These are phyloP conservation scores for Suillus luteus DNA, from an alignment of 768 basidiomycete species.

Conservation along the genomic window DNA sequence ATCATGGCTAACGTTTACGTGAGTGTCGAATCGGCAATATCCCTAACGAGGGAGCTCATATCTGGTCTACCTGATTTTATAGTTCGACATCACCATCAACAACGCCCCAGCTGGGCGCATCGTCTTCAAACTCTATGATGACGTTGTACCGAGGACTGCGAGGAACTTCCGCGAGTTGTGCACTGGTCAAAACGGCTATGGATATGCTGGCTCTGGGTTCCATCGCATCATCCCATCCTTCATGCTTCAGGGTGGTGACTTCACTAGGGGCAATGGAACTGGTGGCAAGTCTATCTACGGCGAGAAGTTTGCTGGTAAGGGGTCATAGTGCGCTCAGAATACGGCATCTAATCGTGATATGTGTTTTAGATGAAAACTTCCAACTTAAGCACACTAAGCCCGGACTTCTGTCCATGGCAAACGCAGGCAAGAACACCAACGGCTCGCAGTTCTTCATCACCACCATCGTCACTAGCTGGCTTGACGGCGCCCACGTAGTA, in stretches of 20 bases:
- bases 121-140: conserved; percentile 85
- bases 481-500: conserved; percentile 84
- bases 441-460: conserved; percentile 93
- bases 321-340: conserved; percentile 11
- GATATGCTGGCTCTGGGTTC: conserved; percentile 70
- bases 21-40: conserved; percentile 10
- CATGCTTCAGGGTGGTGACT: conserved; percentile 93
- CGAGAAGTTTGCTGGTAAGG: conserved; percentile 61
- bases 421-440: conserved; percentile 81
- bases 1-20: conserved; percentile 24
- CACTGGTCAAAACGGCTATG: conserved; percentile 72
- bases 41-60: neutral
- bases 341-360: conserved; percentile 20
- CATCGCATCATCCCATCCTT: conserved; percentile 85
- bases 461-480: conserved; percentile 74
- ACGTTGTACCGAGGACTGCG: conserved; percentile 72
- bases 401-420: conserved; percentile 77
- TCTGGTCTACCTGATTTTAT: conserved; percentile 16
- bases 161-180: conserved; percentile 89
- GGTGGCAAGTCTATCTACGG: conserved; percentile 85
- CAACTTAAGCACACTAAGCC: conserved; percentile 69
- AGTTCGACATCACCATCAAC: conserved; percentile 71
- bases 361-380: conserved; percentile 81
- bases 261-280: conserved; percentile 67
- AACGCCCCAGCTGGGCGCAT: conserved; percentile 51